A percentile compares a stretch with the other conserved stretches of the same genome.
Evolutionary conservation across 306 rosid genomes (phyloP).

Genomic region (Sicyos edulis): DNA sequence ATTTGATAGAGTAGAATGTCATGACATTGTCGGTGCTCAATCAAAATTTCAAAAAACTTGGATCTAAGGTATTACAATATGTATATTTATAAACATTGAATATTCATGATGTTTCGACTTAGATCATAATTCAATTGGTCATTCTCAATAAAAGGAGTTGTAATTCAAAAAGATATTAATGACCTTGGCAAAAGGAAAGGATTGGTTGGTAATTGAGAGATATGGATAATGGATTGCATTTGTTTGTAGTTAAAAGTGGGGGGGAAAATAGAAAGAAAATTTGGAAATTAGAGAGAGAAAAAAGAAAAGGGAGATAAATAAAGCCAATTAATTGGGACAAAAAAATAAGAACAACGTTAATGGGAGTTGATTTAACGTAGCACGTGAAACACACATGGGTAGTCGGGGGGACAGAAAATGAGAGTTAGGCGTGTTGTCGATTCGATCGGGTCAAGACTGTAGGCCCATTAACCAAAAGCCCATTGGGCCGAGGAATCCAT

Average conservation of each 20-base stretch:
- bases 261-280: neutral
- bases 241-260: neutral
- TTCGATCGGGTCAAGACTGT: neutral
- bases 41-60: too few species aligned
- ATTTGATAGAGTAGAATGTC: too few species aligned
- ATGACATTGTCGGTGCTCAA: too few species aligned
- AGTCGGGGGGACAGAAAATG: conserved; percentile 17
- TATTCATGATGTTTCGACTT: too few species aligned
- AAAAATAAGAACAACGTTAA: neutral
- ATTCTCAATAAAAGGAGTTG: too few species aligned
- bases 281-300: neutral
- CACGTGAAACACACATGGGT: conserved; percentile 19
- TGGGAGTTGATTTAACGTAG: conserved; percentile 16
- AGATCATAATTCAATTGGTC: too few species aligned
- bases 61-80: too few species aligned
- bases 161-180: too few species aligned
- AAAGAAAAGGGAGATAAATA: neutral
- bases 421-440: conserved; percentile 11
- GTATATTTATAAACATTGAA: too few species aligned
- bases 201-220: neutral
- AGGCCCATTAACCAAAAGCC: neutral
- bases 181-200: neutral
- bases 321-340: conserved; percentile 7
- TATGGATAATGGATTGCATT: neutral
- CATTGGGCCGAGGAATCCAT: conserved; percentile 5